phyloP scores from a whole-genome alignment of 371 early-diverging fungal species.

The Chytridium lagenaria region DNA sequence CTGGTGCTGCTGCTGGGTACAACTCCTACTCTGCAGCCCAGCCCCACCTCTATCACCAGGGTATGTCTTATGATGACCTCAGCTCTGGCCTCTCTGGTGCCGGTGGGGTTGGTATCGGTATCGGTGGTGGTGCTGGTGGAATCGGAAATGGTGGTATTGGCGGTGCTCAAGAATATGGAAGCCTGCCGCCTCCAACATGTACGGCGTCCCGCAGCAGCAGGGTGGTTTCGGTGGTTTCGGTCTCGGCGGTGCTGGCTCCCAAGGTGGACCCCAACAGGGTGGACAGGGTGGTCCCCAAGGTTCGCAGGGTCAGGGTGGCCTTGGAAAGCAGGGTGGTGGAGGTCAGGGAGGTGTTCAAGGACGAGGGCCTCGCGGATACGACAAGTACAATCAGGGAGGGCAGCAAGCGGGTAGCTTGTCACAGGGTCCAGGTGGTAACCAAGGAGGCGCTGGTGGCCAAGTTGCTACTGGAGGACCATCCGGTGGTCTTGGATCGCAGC shows the following conservation, averaged over 20 bases:
- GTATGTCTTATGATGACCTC: conserved; percentile 30
- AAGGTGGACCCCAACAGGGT: conserved; percentile 11
- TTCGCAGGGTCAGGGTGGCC: conserved; percentile 11
- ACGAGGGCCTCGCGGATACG: conserved; percentile 17
- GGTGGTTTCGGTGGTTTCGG: neutral
- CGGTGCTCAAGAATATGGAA: conserved; percentile 5
- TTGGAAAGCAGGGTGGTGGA: conserved; percentile 10
- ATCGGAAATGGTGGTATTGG: too few relatives aligned
- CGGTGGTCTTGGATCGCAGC: neutral
- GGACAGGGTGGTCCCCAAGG: conserved; percentile 11
- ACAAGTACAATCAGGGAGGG: conserved; percentile 18
- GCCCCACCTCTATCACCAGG: conserved; percentile 41
- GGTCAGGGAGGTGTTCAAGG: conserved; percentile 9
- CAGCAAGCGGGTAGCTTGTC: neutral
- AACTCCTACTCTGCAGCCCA: conserved; percentile 18
- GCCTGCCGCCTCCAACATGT: neutral
- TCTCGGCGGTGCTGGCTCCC: neutral
- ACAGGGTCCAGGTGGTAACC: neutral
- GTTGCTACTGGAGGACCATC: neutral
- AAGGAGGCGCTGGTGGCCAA: neutral
- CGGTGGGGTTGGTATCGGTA: conserved; percentile 12
- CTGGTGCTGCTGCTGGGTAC: conserved; percentile 22
- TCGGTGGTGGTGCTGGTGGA: conserved; percentile 17
- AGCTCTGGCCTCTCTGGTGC: conserved; percentile 1
- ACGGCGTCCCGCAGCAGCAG: conserved; percentile 19